Evolutionary conservation across 768 basidiomycete species (phyloP), one percentile per base, ranked within the genome.

Genomic region (Chalciporus chontae): DNA sequence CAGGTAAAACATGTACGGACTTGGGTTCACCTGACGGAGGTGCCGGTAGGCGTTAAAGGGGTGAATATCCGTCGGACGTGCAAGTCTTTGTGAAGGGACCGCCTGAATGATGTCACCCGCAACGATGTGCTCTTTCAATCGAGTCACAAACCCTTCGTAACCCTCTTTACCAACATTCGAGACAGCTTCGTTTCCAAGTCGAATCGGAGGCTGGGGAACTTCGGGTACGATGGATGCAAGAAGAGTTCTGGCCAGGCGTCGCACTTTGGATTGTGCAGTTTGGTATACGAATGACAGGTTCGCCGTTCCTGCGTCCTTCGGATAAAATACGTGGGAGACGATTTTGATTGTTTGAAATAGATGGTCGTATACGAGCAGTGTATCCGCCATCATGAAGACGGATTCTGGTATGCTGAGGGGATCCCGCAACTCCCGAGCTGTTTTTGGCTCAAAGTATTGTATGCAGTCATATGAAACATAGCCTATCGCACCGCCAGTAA

Each of bases 31-130:
- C 61, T 94, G 86, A 40, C 96, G 85, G 40, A 99, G 77, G 47
- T 91, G 89, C 43, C 96, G 78, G 65, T 98, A 99, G 7, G 87
- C 93, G 72, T 98, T 99, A 77, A 99, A 99, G 2, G 96, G 95
- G 66, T 98, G 93, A 17, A 99, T 73, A 17, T 78, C 67, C 0
- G 96, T 98, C 31, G 88, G 87, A 29, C 92, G 81, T 13, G 90
- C 74, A 26, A 98, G 74, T 24, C 94, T 78, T 67, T 98, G 96
- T 9, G 92, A 94, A 8, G 96, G 96, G 7, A 99, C 96, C 2
- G 96, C 96, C 69, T 99, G 96, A 57, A 99, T 98, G 63, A 99
- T 97, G 70, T 99, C 94, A 24, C 96, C 96, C 15, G 86, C 88
- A 49, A 98, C 77, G 48, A 99, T 96, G 65, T 92, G 94, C 62